These are phyloP conservation scores for Podaxis sp. DNA, from an alignment of 768 basidiomycete genomes.

Conservation along the genomic window DNA sequence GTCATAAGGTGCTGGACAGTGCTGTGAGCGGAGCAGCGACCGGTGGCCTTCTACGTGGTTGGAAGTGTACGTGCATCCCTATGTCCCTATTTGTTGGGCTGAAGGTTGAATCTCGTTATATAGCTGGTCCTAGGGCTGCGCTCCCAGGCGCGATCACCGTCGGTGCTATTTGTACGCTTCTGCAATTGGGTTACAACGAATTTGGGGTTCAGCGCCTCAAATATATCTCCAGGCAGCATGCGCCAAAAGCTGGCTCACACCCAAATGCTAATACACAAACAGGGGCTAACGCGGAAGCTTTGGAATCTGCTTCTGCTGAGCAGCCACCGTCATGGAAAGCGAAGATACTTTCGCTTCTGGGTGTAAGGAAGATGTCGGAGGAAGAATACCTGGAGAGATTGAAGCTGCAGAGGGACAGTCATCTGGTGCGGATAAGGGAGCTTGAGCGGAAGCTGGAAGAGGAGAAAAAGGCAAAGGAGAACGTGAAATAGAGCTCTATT, in stretches of 20 bases:
- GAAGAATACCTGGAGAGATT: slow-evolving; percentile 69
- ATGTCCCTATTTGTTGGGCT: not conserved
- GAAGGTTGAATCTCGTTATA: slow-evolving; percentile 2
- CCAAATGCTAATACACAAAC: slow-evolving; percentile 9
- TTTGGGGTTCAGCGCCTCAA: slow-evolving; percentile 58
- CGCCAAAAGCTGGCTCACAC: slow-evolving; percentile 20
- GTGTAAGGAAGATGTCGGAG: slow-evolving; percentile 61
- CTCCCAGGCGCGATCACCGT: slow-evolving; percentile 62
- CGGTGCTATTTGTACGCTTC: slow-evolving; percentile 51
- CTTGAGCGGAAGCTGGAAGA: slow-evolving; percentile 46
- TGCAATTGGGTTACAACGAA: slow-evolving; percentile 76
- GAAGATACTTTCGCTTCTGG: slow-evolving; percentile 41
- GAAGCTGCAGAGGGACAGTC: slow-evolving; percentile 52
- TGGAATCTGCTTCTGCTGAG: not conserved
- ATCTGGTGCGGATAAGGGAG: slow-evolving; percentile 57
- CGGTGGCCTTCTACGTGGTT: slow-evolving; percentile 57
- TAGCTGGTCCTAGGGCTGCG: slow-evolving; percentile 64
- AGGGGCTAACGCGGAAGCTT: too few species aligned
- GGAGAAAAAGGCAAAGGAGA: slow-evolving; percentile 28
- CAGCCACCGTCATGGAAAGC: slow-evolving; percentile 7
- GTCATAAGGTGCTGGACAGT: slow-evolving; percentile 65
- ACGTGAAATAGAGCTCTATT: not conserved
- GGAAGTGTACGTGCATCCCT: slow-evolving; percentile 49
- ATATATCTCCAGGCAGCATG: slow-evolving; percentile 43
- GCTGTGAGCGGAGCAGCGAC: slow-evolving; percentile 70